A percentile compares a stretch with the other conserved stretches of the same genome.
These are phyloP conservation scores for Cantharellus cinnabarinus DNA, from an alignment of 768 basidiomycete genomes.

Conservation along the genomic window DNA sequence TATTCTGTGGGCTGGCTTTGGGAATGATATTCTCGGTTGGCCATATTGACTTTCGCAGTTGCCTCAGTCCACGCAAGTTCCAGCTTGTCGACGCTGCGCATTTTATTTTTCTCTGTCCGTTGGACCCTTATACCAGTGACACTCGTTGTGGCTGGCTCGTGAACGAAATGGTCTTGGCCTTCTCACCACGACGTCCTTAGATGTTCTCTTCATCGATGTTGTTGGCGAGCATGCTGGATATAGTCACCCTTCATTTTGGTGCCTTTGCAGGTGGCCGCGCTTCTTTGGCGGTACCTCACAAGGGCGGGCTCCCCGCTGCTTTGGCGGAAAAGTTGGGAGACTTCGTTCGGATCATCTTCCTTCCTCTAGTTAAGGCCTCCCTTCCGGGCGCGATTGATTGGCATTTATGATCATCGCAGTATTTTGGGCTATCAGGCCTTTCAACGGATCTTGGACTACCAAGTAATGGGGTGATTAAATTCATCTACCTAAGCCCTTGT, in stretches of 20 bases:
- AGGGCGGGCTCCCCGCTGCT: slow-evolving; percentile 66
- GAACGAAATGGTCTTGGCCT: too few species aligned
- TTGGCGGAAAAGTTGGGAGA: slow-evolving; percentile 94
- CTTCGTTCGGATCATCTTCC: slow-evolving; percentile 60
- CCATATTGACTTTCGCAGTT: slow-evolving; percentile 66
- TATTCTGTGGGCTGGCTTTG: slow-evolving; percentile 50
- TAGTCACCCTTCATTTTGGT: slow-evolving; percentile 18
- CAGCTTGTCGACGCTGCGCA: slow-evolving; percentile 55
- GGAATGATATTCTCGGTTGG: slow-evolving; percentile 50
- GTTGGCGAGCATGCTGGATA: too few species aligned
- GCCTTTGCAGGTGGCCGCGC: slow-evolving; percentile 51
- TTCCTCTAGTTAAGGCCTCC: slow-evolving; percentile 37
- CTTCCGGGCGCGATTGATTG: too few species aligned
- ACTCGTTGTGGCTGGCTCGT: too few species aligned
- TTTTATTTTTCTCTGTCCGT: slow-evolving; percentile 46
- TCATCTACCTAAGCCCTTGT: too few species aligned
- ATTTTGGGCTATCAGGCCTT: slow-evolving; percentile 83
- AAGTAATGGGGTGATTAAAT: slow-evolving; percentile 30
- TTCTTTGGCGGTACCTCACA: slow-evolving; percentile 58
- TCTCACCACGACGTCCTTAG: too few species aligned
- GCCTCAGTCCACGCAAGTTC: slow-evolving; percentile 61
- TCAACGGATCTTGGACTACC: slow-evolving; percentile 75
- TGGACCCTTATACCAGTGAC: slow-evolving; percentile 30
- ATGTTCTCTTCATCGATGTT: too few species aligned
- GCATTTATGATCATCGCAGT: slow-evolving; percentile 23